Conservation (phyloP, 2,329 filamentous ascomycete genomes). For the Colletotrichum graminicola region DNA sequence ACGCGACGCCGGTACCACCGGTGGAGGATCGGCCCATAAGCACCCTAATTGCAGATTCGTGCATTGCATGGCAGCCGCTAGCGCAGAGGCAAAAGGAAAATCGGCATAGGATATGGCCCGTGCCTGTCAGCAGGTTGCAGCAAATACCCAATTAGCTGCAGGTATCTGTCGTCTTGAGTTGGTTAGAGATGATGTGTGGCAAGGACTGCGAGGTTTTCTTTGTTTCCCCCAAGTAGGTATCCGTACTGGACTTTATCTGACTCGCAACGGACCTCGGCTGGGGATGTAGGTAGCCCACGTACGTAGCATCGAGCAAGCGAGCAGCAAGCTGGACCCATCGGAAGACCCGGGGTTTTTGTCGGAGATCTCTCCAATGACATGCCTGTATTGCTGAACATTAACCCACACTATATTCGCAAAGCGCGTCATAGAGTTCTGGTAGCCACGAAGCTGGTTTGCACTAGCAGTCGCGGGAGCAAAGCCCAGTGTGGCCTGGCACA, state of each 20-base stretch:
- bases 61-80: neutral
- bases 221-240: slow-evolving; percentile 2
- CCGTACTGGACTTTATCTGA: slow-evolving; percentile 16
- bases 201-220: neutral
- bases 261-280: slow-evolving; percentile 8
- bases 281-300: neutral
- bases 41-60: neutral
- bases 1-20: too few relatives aligned
- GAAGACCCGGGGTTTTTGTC: slow-evolving; percentile 5
- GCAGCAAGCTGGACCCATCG: neutral
- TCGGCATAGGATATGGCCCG: too few relatives aligned
- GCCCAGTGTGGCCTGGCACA: neutral
- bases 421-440: slow-evolving; percentile 25
- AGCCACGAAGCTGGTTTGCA: neutral
- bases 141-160: too few relatives aligned
- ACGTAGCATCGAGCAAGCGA: neutral
- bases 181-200: neutral
- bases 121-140: slow-evolving; percentile 33
- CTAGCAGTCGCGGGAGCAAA: neutral
- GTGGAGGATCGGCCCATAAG: slow-evolving; percentile 29
- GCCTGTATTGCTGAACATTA: neutral
- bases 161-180: neutral
- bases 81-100: neutral
- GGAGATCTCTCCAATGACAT: slow-evolving; percentile 19
- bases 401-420: slow-evolving; percentile 20